Evolutionary conservation across 2,329 filamentous ascomycete species (phyloP).

Genomic region (Reticulascus tulasneorum): DNA sequence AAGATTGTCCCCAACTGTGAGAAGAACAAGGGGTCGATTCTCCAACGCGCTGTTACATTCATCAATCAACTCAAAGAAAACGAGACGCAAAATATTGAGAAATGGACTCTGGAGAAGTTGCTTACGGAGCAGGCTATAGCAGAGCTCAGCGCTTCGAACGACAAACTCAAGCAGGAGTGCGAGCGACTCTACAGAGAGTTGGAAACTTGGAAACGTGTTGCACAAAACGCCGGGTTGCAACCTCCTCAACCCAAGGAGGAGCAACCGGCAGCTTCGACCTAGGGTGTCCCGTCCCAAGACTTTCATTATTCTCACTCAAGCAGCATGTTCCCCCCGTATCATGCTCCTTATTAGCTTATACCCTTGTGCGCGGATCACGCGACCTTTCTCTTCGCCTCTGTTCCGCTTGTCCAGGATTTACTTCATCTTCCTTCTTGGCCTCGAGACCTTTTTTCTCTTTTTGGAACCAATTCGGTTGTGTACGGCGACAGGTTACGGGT

Average conservation of each 20-base stretch:
- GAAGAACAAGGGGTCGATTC: conserved; percentile 97
- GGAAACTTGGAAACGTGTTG: conserved; percentile 72
- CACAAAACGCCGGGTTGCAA: conserved; percentile 53
- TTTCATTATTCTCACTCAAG: neutral
- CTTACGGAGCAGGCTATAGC: conserved; percentile 84
- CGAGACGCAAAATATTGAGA: conserved; percentile 88
- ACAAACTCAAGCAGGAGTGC: conserved; percentile 79
- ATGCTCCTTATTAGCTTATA: too few relatives aligned
- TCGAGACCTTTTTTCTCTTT: too few relatives aligned
- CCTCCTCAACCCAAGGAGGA: conserved; percentile 30
- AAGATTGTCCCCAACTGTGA: conserved; percentile 97
- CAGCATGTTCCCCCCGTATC: too few relatives aligned
- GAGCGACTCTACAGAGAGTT: conserved; percentile 74
- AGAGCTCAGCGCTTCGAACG: conserved; percentile 81
- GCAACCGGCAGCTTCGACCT: conserved; percentile 11
- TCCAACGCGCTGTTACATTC: conserved; percentile 89
- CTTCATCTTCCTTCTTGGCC: too few relatives aligned
- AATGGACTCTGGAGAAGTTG: conserved; percentile 89
- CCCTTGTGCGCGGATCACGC: too few relatives aligned
- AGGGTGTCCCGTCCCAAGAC: conserved; percentile 5
- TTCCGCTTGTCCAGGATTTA: neutral
- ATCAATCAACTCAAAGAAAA: conserved; percentile 94
- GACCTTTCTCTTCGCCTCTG: conserved; percentile 1
- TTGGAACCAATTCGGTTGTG: too few relatives aligned
- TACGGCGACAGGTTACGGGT: too few relatives aligned